These are phyloP conservation scores for Eucalyptus globulus DNA, from an alignment of 345 rosid species.

Conservation along the genomic window DNA sequence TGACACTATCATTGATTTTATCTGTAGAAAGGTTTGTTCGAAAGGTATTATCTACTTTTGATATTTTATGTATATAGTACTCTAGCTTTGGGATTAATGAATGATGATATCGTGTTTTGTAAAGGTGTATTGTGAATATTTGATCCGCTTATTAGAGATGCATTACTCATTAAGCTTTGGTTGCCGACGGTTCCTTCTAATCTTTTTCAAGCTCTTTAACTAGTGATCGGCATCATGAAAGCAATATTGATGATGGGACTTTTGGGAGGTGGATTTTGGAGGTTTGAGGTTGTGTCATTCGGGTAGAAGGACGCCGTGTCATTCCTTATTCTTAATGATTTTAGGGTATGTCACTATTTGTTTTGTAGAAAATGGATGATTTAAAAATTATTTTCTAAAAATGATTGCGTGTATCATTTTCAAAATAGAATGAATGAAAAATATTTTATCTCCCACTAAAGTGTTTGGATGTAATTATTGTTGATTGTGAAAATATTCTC, in stretches of 20 bases:
- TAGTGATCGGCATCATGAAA: fast-evolving
- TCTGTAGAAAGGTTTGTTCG: not conserved
- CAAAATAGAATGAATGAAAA: not conserved
- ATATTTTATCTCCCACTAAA: not conserved
- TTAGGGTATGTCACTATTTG: no score
- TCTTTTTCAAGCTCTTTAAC: not conserved
- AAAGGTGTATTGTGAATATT: not conserved
- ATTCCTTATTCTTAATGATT: no score
- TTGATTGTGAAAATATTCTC: not conserved
- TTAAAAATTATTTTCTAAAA: no score
- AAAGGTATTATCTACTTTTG: not conserved
- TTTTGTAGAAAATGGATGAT: no score
- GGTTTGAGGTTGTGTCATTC: no score
- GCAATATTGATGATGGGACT: no score
- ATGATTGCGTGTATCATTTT: no score
- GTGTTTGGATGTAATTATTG: not conserved
- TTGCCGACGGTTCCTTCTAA: not conserved
- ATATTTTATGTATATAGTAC: not conserved
- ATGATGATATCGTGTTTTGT: not conserved
- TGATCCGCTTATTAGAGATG: not conserved
- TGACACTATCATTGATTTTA: not conserved
- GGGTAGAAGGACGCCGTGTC: no score
- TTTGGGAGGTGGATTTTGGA: no score
- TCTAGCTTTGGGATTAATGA: not conserved
- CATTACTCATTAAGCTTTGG: no score